These are phyloP conservation scores for Tetraselmis chui DNA, from an alignment of 139 green algal species.

Conservation along the genomic window DNA sequence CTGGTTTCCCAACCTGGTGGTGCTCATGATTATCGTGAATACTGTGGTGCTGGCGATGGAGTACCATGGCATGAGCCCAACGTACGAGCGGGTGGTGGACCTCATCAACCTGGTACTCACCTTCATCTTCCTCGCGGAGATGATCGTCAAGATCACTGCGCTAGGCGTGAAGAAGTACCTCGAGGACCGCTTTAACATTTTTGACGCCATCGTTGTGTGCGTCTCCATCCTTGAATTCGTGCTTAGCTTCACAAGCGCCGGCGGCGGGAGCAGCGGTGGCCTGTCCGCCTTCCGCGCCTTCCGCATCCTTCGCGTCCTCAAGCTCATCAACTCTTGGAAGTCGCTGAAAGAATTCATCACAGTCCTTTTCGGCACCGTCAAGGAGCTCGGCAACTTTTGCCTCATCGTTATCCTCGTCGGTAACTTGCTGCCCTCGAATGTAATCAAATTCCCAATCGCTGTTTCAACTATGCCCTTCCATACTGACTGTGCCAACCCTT, in stretches of 20 bases:
- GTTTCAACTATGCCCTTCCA: too few species aligned
- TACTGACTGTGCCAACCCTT: too few species aligned
- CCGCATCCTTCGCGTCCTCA: constrained; percentile 25
- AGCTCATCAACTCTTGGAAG: constrained; percentile 14
- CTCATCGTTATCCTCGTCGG: background rate
- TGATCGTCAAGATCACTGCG: constrained; percentile 22
- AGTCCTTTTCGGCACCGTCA: constrained; percentile 5
- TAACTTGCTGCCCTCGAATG: too few species aligned
- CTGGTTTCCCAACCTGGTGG: constrained; percentile 1
- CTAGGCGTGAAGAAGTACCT: constrained; percentile 7
- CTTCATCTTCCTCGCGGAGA: constrained; percentile 20
- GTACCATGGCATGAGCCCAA: constrained; percentile 18
- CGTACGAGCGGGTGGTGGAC: constrained; percentile 8
- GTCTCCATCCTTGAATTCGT: constrained; percentile 6
- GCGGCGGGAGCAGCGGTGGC: background rate
- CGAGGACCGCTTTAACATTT: constrained; percentile 15
- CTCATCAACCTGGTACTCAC: constrained; percentile 15
- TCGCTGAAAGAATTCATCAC: constrained; percentile 16
- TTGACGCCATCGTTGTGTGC: constrained; percentile 6
- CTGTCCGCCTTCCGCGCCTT: constrained; percentile 20
- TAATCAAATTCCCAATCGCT: too few species aligned
- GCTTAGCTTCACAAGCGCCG: background rate
- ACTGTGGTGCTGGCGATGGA: constrained; percentile 19
- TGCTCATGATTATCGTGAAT: constrained; percentile 11
- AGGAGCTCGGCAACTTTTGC: constrained; percentile 11